Evolutionary conservation across 2,329 filamentous ascomycete species (phyloP), one percentile per base, ranked within the genome.

Genomic region (Aspergillus sp.): DNA sequence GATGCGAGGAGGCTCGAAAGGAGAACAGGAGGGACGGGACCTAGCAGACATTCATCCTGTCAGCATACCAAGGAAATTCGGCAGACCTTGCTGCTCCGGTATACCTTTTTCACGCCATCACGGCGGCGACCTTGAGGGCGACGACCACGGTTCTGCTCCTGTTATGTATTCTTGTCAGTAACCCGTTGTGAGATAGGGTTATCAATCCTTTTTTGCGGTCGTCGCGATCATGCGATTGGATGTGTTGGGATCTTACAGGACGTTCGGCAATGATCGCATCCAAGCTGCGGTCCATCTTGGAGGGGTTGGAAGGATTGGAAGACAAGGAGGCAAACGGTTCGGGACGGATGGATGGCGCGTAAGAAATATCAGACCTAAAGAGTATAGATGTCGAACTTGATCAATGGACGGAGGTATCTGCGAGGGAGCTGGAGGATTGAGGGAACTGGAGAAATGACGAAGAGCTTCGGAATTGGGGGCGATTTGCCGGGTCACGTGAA

Each of bases 61-160:
- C 17, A 49, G 40, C 30, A 13, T 15, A 16, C n/a, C 24, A 29
- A n/a, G n/a, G n/a, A n/a, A n/a, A n/a, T n/a, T n/a, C n/a, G n/a
- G n/a, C n/a, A n/a, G n/a, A n/a, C n/a, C n/a, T n/a, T n/a, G n/a
- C n/a, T n/a, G n/a, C n/a, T n/a, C n/a, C n/a, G n/a, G n/a, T 53
- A 28, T 60, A 89, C 86, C 86, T 93, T 93, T 86, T 80, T 88
- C 59, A 89, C 75, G 64, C 84, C 84, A 66, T 91, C 84, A 65
- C 83, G 80, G 53, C 82, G 81, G 49, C 61, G 58, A 44, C 66
- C 60, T 47, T 66, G 63, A 44, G 59, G 47, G 41, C 55, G 51
- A 43, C 59, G 58, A 43, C 58, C 49, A 36, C 57, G 54, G 36
- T 44, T 48, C 27, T 53, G 48, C 30, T 33, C 40, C 34, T 39